Evolutionary conservation across 2,329 filamentous ascomycete species (phyloP), one percentile per base, ranked within the genome.

Genomic region (Xylariaceae sp.): DNA sequence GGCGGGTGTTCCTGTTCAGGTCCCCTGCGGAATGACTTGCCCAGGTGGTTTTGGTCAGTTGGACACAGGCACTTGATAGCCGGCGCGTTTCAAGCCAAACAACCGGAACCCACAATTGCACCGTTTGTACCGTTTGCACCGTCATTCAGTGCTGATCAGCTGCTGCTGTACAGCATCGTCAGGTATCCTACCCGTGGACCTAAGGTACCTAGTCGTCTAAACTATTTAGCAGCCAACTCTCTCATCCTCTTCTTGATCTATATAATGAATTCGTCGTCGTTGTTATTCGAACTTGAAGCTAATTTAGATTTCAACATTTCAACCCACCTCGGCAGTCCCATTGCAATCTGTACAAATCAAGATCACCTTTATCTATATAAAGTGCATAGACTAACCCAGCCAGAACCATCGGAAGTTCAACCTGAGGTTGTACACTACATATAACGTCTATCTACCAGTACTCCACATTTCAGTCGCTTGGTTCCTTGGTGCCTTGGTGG

Each of bases 91-190:
- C n/a, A n/a, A n/a, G n/a, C 46, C 51, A 54, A 28, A 33, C 24
- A 36, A 9, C 39, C 24, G 14, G 5, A 17, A 21, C 17, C 24
- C 7, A 34, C 36, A 40, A 19, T 23, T 24, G 17, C 23, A 48
- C 23, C 16, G 9, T 46, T 17, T 33, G 17, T 40, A 54, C 34
- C 9, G 11, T 21, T 39, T 58, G 34, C 37, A 47, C 49, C 43
- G 36, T 48, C 45, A 54, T 47, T 29, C 34, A 39, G 23, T 37
- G 50, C 23, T 23, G 43, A 55, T 61, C 58, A 61, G 45, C 55
- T 61, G 55, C 28, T 52, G n/a, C 26, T 54, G 37, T 36, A 33
- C 44, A 41, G 7, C 24, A 50, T 39, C 21, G 24, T 52, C 41
- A 44, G 45, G 44, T 33, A n/a, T n/a, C n/a, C n/a, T n/a, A n/a